Base-by-base conservation (phyloP, 2,329 filamentous ascomycete species). In the Cladosporium cucumerinum region DNA sequence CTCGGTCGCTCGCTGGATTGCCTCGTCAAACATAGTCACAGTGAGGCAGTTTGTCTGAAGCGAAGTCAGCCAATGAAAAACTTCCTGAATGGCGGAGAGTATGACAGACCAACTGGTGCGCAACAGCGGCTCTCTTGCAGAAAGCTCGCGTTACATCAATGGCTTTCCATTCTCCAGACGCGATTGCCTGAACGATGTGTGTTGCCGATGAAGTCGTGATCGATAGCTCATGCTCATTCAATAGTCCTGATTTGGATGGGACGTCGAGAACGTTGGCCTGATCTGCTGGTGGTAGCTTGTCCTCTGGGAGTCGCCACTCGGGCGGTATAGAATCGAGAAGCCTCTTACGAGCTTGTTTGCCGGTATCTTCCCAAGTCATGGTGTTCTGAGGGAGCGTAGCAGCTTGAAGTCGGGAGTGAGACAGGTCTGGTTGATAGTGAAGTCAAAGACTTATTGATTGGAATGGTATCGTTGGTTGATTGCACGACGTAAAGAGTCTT, bases 221-320 rank as follows among this genome's bases (percentile, higher is more conserved):
- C 28, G 82, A 79, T 26, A 85, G 69, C 68, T 86, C 84, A n/a
- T 75, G 67, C 3, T 74, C 48, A 1, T 78, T 85, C 68, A 90
- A 87, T 81, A 87, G 87, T 2, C 85, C 86, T 1, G 85, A 89
- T 71, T 71, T 70, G 30, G 70, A 70, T 2, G 87, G 85, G 75
- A 86, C 88, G 3, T 69, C 69, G 0, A 82, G 85, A 18, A 89
- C 84, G 70, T 89, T 82, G 54, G 82, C 77, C 70, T 86, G 82
- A 36, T 80, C 78, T 0, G 80, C 79, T 0, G 83, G 79, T 2
- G 87, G 87, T 0, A 88, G 71, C 51, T 87, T 74, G 57, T 82
- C 72, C 6, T 74, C 72, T 0, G 86, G 85, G 6, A 89, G 81
- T 61, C 80, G 78, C 82, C 85, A 89, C 71, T 87, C 82, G 1